Base-by-base conservation (phyloP, 2,329 filamentous ascomycete species). In the Colletotrichum sojae region DNA sequence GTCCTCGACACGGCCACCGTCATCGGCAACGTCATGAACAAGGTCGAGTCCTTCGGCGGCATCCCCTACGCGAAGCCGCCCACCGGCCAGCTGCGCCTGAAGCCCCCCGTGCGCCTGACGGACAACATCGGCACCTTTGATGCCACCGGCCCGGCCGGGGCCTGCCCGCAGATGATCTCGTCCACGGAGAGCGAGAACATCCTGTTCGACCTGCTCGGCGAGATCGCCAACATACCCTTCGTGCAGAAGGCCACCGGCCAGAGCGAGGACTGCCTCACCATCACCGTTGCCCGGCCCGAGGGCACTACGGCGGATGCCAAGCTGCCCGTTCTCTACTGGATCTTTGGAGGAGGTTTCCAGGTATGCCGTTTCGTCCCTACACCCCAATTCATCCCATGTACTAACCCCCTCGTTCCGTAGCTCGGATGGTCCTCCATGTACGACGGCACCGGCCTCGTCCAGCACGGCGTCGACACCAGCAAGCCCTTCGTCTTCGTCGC, bases 21-120 rank as follows among this genome's bases (percentile, higher is more conserved):
- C 10, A 60, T 75, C 20, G 75, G 75, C 27, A 73, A 73, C 36
- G 60, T 66, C 16, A 58, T 69, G 45, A 69, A 64, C 27, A 59
- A 65, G 13, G 82, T 91, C 13, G 89, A 92, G 62, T 83, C 80
- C 25, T 92, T 91, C 78, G 84, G 84, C 70, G 89, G 87, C 13
- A 90, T 92, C 65, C 90, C 90, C 1, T 93, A 87, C 73, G 89
- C 90, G 2, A 79, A 90, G 70, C 85, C 89, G 5, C 90, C 90
- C 0, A 81, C 85, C 0, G 89, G 87, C 0, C 74, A 80, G 1
- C 82, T 91, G 36, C 85, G 90, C 6, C 81, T 92, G n/a, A 88
- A 85, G 71, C 85, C 88, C 9, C 90, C 90, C 4, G 83, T 87
- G 71, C 79, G 84, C 1, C 76, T 90, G 10, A 83, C 81, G 4